Conservation (phyloP, 352 stramenopile genomes). For the Phytopythium oedochilum region DNA sequence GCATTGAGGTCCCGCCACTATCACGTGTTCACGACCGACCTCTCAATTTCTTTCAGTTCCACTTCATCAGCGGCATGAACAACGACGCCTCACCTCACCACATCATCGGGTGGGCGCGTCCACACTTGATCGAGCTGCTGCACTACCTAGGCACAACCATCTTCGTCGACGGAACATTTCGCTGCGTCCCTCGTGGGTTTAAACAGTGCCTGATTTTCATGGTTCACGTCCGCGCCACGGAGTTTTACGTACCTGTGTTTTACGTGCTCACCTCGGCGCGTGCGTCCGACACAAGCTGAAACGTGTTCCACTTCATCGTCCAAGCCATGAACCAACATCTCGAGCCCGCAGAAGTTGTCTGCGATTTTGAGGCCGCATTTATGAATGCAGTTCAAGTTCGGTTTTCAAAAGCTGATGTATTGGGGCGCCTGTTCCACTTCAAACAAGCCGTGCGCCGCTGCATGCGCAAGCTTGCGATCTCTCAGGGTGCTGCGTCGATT, state of each 20-base stretch:
- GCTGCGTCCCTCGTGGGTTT: slow-evolving; percentile 7
- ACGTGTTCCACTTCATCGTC: slow-evolving; percentile 7
- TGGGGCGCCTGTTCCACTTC: slow-evolving; percentile 18
- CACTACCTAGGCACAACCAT: slow-evolving; percentile 10
- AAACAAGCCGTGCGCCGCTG: slow-evolving; percentile 13
- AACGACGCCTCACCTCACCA: slow-evolving; percentile 4
- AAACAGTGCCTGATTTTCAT: slow-evolving; percentile 14
- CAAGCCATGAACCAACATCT: slow-evolving; percentile 5
- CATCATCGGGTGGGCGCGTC: slow-evolving; percentile 18
- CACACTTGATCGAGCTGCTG: slow-evolving; percentile 7
- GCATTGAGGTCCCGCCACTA: not conserved
- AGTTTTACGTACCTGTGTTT: slow-evolving; percentile 3
- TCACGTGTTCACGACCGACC: not conserved
- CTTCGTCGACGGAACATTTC: slow-evolving; percentile 23
- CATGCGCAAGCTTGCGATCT: slow-evolving; percentile 12
- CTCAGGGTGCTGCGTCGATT: not conserved
- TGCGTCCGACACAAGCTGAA: slow-evolving; percentile 5
- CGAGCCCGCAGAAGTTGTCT: slow-evolving; percentile 8
- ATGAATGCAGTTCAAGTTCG: slow-evolving; percentile 9
- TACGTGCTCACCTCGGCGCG: slow-evolving; percentile 10
- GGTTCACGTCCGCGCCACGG: slow-evolving; percentile 6
- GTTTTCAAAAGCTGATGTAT: slow-evolving; percentile 2
- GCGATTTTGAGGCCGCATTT: slow-evolving; percentile 13
- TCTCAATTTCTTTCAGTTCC: not conserved
- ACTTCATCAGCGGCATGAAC: slow-evolving; percentile 2